phyloP scores from a whole-genome alignment of 2,329 filamentous ascomycete genomes.

The Beauveria bassiana region DNA sequence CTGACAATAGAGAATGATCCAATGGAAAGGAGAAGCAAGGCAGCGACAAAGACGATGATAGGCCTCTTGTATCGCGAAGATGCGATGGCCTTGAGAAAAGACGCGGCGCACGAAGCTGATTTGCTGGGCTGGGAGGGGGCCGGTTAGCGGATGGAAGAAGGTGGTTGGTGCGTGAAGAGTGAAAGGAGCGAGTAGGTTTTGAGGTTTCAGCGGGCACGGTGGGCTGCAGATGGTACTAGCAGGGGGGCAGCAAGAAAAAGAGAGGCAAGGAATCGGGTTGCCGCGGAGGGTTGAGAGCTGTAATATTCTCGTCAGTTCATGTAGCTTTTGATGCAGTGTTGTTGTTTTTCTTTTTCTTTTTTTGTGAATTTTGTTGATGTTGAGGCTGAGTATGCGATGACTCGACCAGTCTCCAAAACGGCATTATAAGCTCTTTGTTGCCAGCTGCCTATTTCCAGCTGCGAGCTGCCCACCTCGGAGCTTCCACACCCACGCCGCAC shows the following conservation, averaged over 20 bases:
- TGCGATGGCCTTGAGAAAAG: constrained; percentile 18
- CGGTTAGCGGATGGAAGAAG: constrained; percentile 12
- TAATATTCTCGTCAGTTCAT: too few species aligned
- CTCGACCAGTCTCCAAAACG: too few species aligned
- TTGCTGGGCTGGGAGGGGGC: constrained; percentile 11
- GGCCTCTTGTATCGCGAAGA: constrained; percentile 37
- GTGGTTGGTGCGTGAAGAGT: constrained; percentile 12
- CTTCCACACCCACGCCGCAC: neutral
- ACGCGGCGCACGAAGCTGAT: constrained; percentile 12
- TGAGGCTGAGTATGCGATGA: too few species aligned
- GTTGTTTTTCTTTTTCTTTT: too few species aligned
- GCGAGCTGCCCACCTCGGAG: constrained; percentile 1
- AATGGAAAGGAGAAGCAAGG: constrained; percentile 36
- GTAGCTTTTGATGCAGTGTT: too few species aligned
- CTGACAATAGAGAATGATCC: constrained; percentile 38
- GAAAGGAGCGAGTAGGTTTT: constrained; percentile 2
- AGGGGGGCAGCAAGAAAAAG: neutral
- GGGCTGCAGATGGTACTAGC: constrained; percentile 10
- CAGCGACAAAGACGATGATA: constrained; percentile 40
- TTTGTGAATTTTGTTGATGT: too few species aligned
- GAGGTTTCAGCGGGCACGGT: constrained; percentile 10
- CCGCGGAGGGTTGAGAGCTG: too few species aligned
- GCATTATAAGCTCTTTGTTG: too few species aligned
- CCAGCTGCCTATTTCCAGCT: too few species aligned
- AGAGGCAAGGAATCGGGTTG: too few species aligned